phyloP scores from a whole-genome alignment of 495 filamentous ascomycete species.

The Aspergillus bertholletiae region DNA sequence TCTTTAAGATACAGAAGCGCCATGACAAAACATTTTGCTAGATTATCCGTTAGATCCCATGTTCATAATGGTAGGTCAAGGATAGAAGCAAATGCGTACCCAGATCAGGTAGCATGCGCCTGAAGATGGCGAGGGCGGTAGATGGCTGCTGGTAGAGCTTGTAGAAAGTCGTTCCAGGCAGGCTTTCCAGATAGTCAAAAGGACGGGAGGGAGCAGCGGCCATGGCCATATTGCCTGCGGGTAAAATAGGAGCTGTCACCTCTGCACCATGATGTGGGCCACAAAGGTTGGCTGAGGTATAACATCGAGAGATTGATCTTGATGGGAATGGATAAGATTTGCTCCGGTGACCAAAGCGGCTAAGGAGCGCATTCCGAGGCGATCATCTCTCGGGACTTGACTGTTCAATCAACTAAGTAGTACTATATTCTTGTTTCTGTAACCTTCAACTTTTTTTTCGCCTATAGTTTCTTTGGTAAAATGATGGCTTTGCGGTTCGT shows the following conservation, averaged over 20 bases:
- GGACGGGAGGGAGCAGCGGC: constrained; percentile 61
- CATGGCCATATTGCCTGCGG: constrained; percentile 64
- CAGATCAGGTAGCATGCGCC: constrained; percentile 91
- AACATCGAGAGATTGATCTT: not conserved
- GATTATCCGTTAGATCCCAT: constrained; percentile 21
- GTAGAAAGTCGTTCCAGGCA: constrained; percentile 81
- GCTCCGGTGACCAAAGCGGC: constrained; percentile 31
- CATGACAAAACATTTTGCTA: constrained; percentile 95
- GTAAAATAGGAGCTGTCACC: constrained; percentile 26
- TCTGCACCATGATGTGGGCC: constrained; percentile 33
- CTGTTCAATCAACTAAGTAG: not conserved
- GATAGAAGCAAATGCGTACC: constrained; percentile 49
- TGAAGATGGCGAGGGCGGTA: constrained; percentile 90
- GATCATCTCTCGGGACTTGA: constrained; percentile 23
- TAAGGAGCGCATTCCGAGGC: constrained; percentile 32
- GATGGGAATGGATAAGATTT: constrained; percentile 17
- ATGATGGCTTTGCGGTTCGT: constrained; percentile 64
- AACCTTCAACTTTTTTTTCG: not conserved
- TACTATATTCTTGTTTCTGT: not conserved
- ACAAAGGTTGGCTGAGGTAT: constrained; percentile 3
- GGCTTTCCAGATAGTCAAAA: constrained; percentile 85
- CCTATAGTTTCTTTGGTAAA: constrained; percentile 1
- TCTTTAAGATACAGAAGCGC: constrained; percentile 81
- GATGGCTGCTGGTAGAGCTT: constrained; percentile 94
- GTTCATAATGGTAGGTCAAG: constrained; percentile 5